Evolutionary conservation across 2,329 filamentous ascomycete genomes (phyloP), one percentile per base, ranked within the genome.

Genomic region (Neofusicoccum parvum): DNA sequence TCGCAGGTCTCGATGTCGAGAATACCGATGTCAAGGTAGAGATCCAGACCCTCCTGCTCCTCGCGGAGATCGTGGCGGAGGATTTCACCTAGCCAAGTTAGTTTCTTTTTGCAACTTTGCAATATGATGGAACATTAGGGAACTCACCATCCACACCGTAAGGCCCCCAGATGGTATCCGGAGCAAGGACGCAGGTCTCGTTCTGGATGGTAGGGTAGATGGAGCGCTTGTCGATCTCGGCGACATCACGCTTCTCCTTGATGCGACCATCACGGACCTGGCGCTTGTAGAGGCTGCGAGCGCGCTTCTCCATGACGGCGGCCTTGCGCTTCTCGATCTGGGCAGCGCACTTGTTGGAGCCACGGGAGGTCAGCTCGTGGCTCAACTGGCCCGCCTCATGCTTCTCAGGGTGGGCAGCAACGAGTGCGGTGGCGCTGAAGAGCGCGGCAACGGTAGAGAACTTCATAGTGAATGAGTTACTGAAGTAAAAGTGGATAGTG

Each of bases 1-100:
- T 85, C 74, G 74, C 85, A 87, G 2, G 84, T 86, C 50, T 80
- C 76, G 39, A 84, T 78, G 66, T 87, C 84, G 60, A 86, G 79
- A 62, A 87, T 76, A 71, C 86, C 84, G 67, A 84, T 79, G 69
- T 85, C 83, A 10, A 86, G 73, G 2, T 79, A 79, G 46, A 86
- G 72, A 34, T 79, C 77, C 37, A 87, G 75, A 50, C 84, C 85
- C 5, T 70, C 67, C 70, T 86, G 78, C 15, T 75, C 74, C 50
- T 85, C 82, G 9, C 75, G 77, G 37, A 87, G 72, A 67, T 87
- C 75, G 32, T 77, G 68, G 34, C 85, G 80, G 64, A 87, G 72
- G 62, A 81, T 78, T 70, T 86, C 83, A 37, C 83, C 84, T 23
- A 3, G 3, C 23, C 23, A 23, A 23, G 23, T 23, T 23, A 23